These are phyloP conservation scores for Phytophthora aleatoria DNA, from an alignment of 352 stramenopile species.

Conservation along the genomic window DNA sequence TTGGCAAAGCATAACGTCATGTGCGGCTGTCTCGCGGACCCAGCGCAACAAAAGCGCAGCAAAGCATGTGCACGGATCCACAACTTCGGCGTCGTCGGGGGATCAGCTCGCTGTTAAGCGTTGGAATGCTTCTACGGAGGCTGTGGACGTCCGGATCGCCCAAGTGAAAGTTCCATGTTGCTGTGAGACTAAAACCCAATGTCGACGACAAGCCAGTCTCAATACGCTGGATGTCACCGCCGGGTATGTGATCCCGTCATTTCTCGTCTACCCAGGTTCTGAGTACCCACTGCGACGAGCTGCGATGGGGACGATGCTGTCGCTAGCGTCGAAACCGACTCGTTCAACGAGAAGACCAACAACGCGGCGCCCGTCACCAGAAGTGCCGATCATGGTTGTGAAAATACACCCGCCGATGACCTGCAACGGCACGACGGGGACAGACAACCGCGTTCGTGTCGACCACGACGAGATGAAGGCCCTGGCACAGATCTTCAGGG, in stretches of 20 bases:
- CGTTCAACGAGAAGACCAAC: constrained; percentile 3
- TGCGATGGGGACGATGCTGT: constrained; percentile 17
- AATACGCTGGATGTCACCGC: constrained; percentile 1
- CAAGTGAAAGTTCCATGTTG: not conserved
- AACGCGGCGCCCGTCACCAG: constrained; percentile 14
- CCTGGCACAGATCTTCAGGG: constrained; percentile 27
- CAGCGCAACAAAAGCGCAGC: constrained; percentile 3
- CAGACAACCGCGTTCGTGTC: constrained; percentile 16
- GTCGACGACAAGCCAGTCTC: not conserved
- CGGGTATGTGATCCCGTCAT: constrained; percentile 12
- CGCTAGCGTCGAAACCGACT: constrained; percentile 13
- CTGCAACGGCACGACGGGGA: constrained; percentile 19
- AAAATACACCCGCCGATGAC: constrained; percentile 7
- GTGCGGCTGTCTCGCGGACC: not conserved
- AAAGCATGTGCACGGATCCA: constrained; percentile 12
- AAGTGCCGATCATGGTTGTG: constrained; percentile 16
- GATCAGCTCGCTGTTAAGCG: not conserved
- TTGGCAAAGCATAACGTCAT: constrained; percentile 8
- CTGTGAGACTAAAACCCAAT: constrained; percentile 25
- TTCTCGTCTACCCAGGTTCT: constrained; percentile 12
- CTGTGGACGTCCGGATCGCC: constrained; percentile 7
- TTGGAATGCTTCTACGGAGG: constrained; percentile 16
- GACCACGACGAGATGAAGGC: constrained; percentile 20
- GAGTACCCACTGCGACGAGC: not conserved
- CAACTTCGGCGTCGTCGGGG: not conserved